A percentile compares a stretch with the other conserved stretches of the same genome.
Conservation (phyloP, 73 alveolate species). For the Symbiodinium natans region DNA sequence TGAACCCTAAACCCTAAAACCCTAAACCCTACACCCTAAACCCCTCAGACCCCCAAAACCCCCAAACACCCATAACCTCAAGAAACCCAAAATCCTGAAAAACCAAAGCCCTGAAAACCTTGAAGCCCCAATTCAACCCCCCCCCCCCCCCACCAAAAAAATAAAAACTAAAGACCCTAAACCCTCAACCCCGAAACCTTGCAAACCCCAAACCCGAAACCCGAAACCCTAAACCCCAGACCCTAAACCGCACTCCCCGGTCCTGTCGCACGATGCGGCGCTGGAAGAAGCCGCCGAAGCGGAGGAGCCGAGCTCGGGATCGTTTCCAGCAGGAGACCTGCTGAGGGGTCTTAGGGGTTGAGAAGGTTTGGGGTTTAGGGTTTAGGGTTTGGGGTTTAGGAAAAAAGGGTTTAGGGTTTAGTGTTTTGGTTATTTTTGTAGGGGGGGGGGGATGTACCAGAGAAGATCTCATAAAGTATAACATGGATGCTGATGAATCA, state of each 20-base stretch:
- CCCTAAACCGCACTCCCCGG: not conserved
- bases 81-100: not conserved
- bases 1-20: no score
- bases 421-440: not conserved
- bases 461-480: no score
- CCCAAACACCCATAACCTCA: no score
- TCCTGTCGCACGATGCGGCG: slow-evolving; percentile 12
- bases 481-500: no score
- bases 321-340: not conserved
- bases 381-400: not conserved
- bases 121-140: not conserved
- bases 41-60: no score
- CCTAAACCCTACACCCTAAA: no score
- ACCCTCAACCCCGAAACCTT: not conserved
- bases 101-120: not conserved
- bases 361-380: not conserved
- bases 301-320: not conserved
- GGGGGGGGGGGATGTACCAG: no score
- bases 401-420: not conserved
- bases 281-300: slow-evolving; percentile 1
- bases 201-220: not conserved
- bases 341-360: not conserved
- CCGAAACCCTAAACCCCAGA: not conserved
- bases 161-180: not conserved
- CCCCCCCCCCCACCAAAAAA: no score